Base-by-base conservation (phyloP, 78 protist species). In the Dictyostelium capitatum region DNA sequence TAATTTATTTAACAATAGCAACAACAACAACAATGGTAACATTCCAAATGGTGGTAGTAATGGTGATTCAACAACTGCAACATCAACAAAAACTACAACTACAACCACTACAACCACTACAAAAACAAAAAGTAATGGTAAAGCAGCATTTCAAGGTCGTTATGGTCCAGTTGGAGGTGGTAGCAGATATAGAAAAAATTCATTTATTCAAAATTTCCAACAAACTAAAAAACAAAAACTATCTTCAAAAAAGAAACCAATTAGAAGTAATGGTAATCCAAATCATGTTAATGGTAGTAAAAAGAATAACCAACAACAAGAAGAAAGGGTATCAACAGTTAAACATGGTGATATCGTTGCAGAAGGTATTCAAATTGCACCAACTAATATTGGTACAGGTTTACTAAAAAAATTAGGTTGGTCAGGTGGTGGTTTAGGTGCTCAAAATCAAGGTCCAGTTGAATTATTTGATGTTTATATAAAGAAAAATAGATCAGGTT, bases 341-440 rank as follows among this genome's bases (percentile, higher is more conserved):
- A 64, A 75, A 30, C 92, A 85, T 85, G 92, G 92, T 30, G 92
- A 85, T 59, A 62, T 85, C 14, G 92, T 85, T 23, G 92, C 53
- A 0, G 65, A 30, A 11, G 69, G 79, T 20, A 70, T 79, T 30
- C 83, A 82, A 25, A 73, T 85, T 6, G 12, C 79, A 4, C 19
- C 30, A 0, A 23, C 77, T 9, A 85, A 85, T 62, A 41, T 85
- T 59, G 92, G 92, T 30, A 73, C 67, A 30, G 23, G 65, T 3
- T 28, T 85, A 20, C 3, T 85, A 23, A 85, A 85, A 15, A 85
- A 56, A 47, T 59, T 85, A 77, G 92, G 92, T 41, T 85, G 92
- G 92, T 28, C 74, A 25, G 92, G 92, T 62, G 92, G 92, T 62
- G 92, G 92, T 48, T 51, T 85, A 25, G 92, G 92, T 20, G 30